Percentiles rank a stretch among this genome's conserved stretches.
These are phyloP conservation scores for Thinopyrum elongatum DNA, from an alignment of 176 grass and related monocot species.

Conservation along the genomic window DNA sequence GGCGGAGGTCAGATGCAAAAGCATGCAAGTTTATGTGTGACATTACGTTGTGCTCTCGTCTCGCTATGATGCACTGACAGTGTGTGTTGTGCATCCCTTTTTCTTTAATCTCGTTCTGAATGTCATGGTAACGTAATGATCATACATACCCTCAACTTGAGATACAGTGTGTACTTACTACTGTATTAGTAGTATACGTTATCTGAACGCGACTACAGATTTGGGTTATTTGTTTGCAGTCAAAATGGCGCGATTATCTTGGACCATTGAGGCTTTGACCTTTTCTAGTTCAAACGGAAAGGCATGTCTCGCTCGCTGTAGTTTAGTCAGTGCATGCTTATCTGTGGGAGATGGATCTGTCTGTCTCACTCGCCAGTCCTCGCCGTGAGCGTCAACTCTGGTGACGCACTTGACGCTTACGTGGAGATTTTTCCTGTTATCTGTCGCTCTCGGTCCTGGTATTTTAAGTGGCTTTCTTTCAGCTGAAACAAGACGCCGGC, in stretches of 20 bases:
- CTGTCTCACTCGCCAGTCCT: neutral
- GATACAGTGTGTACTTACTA: too few relatives aligned
- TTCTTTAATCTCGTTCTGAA: neutral
- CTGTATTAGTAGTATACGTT: neutral
- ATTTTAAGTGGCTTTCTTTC: neutral
- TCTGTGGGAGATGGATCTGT: neutral
- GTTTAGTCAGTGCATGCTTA: constrained; percentile 5
- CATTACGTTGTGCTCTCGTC: neutral
- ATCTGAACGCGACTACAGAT: neutral
- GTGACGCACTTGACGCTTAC: neutral
- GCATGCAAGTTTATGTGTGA: neutral
- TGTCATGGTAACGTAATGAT: too few relatives aligned
- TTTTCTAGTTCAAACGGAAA: neutral
- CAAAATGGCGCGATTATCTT: neutral
- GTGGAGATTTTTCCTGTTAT: neutral
- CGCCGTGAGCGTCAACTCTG: neutral
- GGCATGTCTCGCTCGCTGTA: neutral
- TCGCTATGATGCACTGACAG: neutral
- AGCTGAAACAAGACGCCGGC: neutral
- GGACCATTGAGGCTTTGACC: neutral
- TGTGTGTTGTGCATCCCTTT: neutral
- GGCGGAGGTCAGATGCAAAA: neutral
- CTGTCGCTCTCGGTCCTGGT: neutral
- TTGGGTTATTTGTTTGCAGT: neutral
- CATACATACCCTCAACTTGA: too few relatives aligned